Evolutionary conservation across 2,329 filamentous ascomycete species (phyloP).

Genomic region (Fusarium caatingaense): DNA sequence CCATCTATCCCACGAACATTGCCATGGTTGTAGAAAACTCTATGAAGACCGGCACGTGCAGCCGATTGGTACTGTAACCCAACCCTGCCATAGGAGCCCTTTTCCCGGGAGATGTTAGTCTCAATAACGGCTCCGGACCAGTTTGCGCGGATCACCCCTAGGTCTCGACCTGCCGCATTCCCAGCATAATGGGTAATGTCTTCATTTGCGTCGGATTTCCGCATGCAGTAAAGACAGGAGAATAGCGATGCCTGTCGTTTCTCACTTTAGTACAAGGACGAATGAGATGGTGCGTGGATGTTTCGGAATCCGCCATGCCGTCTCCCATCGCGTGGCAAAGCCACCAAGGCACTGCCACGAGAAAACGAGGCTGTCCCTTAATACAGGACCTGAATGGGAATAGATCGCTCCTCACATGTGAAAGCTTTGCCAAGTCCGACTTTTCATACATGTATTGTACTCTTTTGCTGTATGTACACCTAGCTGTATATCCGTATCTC

Average conservation of each 20-base stretch:
- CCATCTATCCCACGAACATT: slow-evolving; percentile 3
- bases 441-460: not conserved
- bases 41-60: slow-evolving; percentile 4
- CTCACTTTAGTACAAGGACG: not conserved
- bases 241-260: not conserved
- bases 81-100: slow-evolving; percentile 7
- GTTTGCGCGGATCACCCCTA: slow-evolving; percentile 14
- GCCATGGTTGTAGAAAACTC: not conserved
- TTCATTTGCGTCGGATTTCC: slow-evolving; percentile 5
- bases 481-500: slow-evolving; percentile 16
- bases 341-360: not conserved
- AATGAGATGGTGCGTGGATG: not conserved
- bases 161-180: not conserved
- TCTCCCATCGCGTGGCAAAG: slow-evolving; percentile 19
- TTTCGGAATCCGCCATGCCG: slow-evolving; percentile 3
- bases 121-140: slow-evolving; percentile 22
- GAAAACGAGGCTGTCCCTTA: not conserved
- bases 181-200: slow-evolving; percentile 30
- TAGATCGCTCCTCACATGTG: slow-evolving; percentile 9
- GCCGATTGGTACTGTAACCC: not conserved
- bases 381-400: slow-evolving; percentile 7
- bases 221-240: slow-evolving; percentile 26
- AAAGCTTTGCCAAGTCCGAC: slow-evolving; percentile 2
- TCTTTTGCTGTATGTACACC: slow-evolving; percentile 22
- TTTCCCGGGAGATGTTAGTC: slow-evolving; percentile 17